A percentile compares a stretch with the other conserved stretches of the same genome.
Conservation (phyloP, 108 stramenopile species). For the Conticribra guillardii region DNA sequence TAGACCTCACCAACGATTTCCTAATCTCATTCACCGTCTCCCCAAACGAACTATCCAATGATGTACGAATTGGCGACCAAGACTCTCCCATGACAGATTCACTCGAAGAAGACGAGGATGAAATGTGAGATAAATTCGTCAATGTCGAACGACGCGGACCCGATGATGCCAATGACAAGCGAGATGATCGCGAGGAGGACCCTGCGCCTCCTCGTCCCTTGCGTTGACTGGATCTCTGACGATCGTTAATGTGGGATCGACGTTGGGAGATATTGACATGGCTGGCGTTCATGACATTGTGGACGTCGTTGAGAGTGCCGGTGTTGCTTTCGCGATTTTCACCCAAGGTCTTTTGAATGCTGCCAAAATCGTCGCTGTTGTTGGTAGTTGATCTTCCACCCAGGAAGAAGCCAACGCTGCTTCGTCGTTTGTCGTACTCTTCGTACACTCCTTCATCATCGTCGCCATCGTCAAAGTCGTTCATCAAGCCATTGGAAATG, state of each 20-base stretch:
- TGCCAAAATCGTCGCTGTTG: slow-evolving; percentile 32
- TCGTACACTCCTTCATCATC: slow-evolving; percentile 12
- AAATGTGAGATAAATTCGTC: slow-evolving; percentile 44
- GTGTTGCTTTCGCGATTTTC: slow-evolving; percentile 8
- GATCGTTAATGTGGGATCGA: slow-evolving; percentile 18
- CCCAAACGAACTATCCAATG: slow-evolving; percentile 36
- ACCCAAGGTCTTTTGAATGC: not conserved
- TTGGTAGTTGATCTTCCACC: slow-evolving; percentile 25
- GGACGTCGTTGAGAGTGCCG: slow-evolving; percentile 13
- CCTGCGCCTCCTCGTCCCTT: not conserved
- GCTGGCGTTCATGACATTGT: slow-evolving; percentile 10
- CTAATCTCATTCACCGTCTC: slow-evolving; percentile 5
- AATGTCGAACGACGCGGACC: slow-evolving; percentile 1
- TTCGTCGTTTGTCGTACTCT: slow-evolving; percentile 6
- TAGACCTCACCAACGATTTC: not conserved
- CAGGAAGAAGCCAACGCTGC: slow-evolving; percentile 39
- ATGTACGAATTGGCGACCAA: slow-evolving; percentile 41
- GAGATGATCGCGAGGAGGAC: slow-evolving; percentile 3
- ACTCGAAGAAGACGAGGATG: slow-evolving; percentile 28
- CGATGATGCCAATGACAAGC: not conserved
- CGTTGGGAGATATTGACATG: slow-evolving; percentile 29
- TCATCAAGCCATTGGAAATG: too few relatives aligned
- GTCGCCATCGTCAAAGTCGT: slow-evolving; percentile 15
- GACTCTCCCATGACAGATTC: slow-evolving; percentile 25
- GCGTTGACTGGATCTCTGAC: slow-evolving; percentile 14